A percentile compares a stretch with the other conserved stretches of the same genome.
phyloP scores from a whole-genome alignment of 2,329 filamentous ascomycete genomes.

The Botrytis deweyae region DNA sequence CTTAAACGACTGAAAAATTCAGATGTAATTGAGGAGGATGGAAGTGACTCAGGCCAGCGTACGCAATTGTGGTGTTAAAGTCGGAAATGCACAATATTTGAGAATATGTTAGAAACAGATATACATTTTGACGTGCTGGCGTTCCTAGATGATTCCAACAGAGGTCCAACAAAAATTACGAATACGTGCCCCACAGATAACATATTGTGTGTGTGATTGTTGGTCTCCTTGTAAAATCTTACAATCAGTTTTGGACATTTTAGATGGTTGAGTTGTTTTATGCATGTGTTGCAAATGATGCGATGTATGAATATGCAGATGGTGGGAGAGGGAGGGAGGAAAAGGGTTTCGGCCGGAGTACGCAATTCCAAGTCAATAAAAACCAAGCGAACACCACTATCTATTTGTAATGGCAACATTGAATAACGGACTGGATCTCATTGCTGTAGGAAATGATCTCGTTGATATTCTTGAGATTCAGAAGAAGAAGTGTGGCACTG shows the following conservation, averaged over 20 bases:
- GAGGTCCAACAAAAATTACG: not conserved
- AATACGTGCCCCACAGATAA: not conserved
- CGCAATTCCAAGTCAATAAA: not conserved
- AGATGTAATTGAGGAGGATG: not conserved
- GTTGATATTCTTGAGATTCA: not conserved
- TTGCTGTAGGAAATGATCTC: not conserved
- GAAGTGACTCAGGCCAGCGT: not conserved
- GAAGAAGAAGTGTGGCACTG: not conserved
- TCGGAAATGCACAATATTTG: not conserved
- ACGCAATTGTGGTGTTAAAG: not conserved
- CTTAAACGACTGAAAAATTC: not conserved
- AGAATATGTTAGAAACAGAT: not conserved
- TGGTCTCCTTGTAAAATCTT: not conserved
- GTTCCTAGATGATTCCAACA: not conserved
- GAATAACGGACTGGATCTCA: not conserved
- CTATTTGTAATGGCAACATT: not conserved
- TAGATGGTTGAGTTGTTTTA: not conserved
- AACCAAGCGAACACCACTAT: not conserved
- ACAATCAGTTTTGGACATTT: not conserved
- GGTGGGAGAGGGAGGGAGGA: not conserved
- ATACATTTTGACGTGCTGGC: not conserved
- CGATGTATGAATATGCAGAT: not conserved
- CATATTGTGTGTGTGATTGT: not conserved
- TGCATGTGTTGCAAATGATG: not conserved
- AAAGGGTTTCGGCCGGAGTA: not conserved